Evolutionary conservation across 805 yeast genomes (phyloP).

Genomic region (Starmerella bombi): DNA sequence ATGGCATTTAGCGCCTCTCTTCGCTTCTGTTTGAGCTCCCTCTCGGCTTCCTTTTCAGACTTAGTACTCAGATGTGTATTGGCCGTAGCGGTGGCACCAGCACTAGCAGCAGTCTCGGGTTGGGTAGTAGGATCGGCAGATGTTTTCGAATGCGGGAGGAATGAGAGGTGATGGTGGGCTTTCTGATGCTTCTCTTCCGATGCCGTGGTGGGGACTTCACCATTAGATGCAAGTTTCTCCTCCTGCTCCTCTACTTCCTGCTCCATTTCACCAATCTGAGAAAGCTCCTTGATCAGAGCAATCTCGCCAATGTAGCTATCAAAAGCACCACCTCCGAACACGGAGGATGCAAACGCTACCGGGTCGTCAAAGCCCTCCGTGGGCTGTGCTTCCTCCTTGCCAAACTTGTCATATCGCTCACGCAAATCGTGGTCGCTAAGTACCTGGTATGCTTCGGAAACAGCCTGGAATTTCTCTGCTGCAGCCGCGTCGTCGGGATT

Average conservation of each 20-base stretch:
- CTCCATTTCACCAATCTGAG: conserved; percentile 39
- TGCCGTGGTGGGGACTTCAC: conserved; percentile 12
- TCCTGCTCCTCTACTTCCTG: conserved; percentile 10
- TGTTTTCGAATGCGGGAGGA: neutral
- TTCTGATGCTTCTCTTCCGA: conserved; percentile 10
- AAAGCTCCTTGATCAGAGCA: conserved; percentile 60
- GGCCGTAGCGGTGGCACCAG: neutral
- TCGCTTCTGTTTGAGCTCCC: conserved; percentile 26
- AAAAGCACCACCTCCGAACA: conserved; percentile 90
- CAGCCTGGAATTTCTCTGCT: conserved; percentile 69
- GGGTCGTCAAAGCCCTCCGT: conserved; percentile 71
- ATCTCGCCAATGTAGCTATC: conserved; percentile 79
- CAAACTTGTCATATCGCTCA: conserved; percentile 66
- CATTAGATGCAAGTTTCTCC: conserved; percentile 10
- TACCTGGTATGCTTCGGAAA: conserved; percentile 45
- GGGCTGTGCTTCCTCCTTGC: conserved; percentile 62
- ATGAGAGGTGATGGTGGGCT: neutral
- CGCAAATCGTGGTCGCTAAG: conserved; percentile 61
- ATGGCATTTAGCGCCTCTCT: conserved; percentile 28
- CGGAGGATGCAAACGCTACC: conserved; percentile 63
- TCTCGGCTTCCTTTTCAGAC: conserved; percentile 19
- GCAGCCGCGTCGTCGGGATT: conserved; percentile 91
- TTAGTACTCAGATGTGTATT: neutral
- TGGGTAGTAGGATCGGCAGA: neutral
- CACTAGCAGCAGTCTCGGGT: neutral